phyloP scores from a whole-genome alignment of 768 basidiomycete genomes.

The Filobasidium wieringae region DNA sequence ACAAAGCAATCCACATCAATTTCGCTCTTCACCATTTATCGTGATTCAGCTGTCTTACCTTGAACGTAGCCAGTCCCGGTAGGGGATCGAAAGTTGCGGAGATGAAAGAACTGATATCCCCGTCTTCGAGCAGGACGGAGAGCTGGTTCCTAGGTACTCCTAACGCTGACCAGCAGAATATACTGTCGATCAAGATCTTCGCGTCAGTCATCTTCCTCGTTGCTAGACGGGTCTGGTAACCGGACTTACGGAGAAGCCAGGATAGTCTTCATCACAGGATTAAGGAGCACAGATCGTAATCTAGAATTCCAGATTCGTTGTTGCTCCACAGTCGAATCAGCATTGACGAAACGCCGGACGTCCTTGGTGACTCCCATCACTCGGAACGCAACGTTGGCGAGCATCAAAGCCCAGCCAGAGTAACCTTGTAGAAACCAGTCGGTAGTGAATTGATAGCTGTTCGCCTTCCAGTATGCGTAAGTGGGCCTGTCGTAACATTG shows the following conservation, averaged over 20 bases:
- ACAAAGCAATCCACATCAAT: slow-evolving; percentile 42
- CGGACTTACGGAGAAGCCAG: slow-evolving; percentile 9
- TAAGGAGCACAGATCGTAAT: slow-evolving; percentile 53
- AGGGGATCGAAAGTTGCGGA: slow-evolving; percentile 42
- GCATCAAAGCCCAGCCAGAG: slow-evolving; percentile 54
- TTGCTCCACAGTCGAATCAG: slow-evolving; percentile 50
- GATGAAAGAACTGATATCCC: slow-evolving; percentile 38
- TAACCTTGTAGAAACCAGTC: slow-evolving; percentile 62
- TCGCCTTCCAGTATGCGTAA: slow-evolving; percentile 65
- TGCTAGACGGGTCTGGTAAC: neutral
- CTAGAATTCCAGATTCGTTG: slow-evolving; percentile 52
- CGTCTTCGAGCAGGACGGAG: slow-evolving; percentile 47
- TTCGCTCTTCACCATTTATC: slow-evolving; percentile 41
- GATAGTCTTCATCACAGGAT: slow-evolving; percentile 43
- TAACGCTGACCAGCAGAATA: slow-evolving; percentile 64
- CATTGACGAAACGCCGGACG: slow-evolving; percentile 49
- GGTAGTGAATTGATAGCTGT: slow-evolving; percentile 43
- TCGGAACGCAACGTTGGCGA: slow-evolving; percentile 50
- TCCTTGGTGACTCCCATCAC: slow-evolving; percentile 52
- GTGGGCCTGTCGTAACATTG: slow-evolving; percentile 38
- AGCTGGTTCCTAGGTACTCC: slow-evolving; percentile 65
- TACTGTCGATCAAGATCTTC: slow-evolving; percentile 6
- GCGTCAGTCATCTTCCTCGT: neutral
- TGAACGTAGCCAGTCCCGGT: slow-evolving; percentile 29
- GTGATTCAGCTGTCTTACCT: slow-evolving; percentile 9